Evolutionary conservation across 1,284 basidiomycete species (phyloP).

Genomic region (Gymnopus androsaceus): DNA sequence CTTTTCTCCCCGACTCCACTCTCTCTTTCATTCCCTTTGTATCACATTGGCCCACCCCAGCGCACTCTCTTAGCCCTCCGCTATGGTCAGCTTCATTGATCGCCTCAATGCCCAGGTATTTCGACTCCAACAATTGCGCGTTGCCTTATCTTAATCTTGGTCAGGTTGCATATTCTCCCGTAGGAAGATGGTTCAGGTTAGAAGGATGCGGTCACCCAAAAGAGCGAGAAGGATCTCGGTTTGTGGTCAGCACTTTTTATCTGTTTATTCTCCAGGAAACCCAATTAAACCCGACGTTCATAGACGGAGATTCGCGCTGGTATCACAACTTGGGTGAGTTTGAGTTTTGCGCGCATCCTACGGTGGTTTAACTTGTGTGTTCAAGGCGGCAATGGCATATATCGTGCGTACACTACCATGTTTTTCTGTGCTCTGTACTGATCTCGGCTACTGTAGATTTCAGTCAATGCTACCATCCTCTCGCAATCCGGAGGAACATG

Average conservation of each 20-base stretch:
- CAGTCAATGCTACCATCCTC: slow-evolving; percentile 81
- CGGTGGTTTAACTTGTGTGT: too few species aligned
- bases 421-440: slow-evolving; percentile 4
- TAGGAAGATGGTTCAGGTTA: slow-evolving; percentile 83
- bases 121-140: neutral
- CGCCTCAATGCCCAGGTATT: slow-evolving; percentile 43
- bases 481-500: slow-evolving; percentile 81
- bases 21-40: slow-evolving; percentile 9
- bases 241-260: slow-evolving; percentile 51
- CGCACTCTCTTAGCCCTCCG: slow-evolving; percentile 18
- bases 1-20: neutral
- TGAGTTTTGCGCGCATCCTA: too few species aligned
- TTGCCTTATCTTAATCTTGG: neutral
- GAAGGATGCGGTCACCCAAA: slow-evolving; percentile 81
- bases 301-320: slow-evolving; percentile 83
- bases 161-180: slow-evolving; percentile 69
- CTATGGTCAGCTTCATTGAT: slow-evolving; percentile 43
- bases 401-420: slow-evolving; percentile 31
- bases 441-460: slow-evolving; percentile 57
- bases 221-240: slow-evolving; percentile 76
- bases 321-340: slow-evolving; percentile 76
- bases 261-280: neutral
- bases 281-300: slow-evolving; percentile 9
- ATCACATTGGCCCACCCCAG: slow-evolving; percentile 15
- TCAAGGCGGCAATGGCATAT: slow-evolving; percentile 74